Evolutionary conservation across 768 basidiomycete genomes (phyloP), one percentile per base, ranked within the genome.

Genomic region (Mrakia gelida): DNA sequence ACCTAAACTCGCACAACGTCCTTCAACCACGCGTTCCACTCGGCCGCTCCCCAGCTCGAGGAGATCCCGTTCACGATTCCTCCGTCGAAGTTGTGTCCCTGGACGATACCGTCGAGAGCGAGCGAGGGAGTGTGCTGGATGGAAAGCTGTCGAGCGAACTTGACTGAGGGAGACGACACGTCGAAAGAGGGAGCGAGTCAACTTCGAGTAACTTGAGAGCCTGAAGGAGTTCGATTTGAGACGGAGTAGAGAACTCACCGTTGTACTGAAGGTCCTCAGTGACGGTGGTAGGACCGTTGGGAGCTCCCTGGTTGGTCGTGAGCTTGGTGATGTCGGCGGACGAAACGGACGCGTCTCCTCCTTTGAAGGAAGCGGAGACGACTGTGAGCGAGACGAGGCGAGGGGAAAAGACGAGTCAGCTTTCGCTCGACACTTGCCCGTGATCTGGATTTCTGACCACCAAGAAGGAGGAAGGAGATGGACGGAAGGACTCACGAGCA

Each of bases 221-320:
- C 11, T 52, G 2, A 52, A 2, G 18, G 59, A 28, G 0, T n/a
- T 30, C 0, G 28, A 52, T 4, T 32, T n/a, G 38, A n/a, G 23
- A 41, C 34, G 5, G 21, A 59, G 0, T 7, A 54, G 43, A 8
- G 38, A 41, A 59, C 73, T 32, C 3, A 74, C 73, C 61, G 15
- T 74, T 74, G 73, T 74, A 74, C 73, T 74, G 54, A 28, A 74
- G 73, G 26, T 74, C 54, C 7, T 52, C 56, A 9, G 73, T 74
- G 18, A 62, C 54, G 7, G 32, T 61, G 4, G 54, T 38, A 6
- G 73, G 73, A 15, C 73, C 73, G 73, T 74, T 74, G 26, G 43
- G 70, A 18, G 38, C 70, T 18, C 70, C 70, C 41, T 71, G 38
- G 70, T 59, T 59, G 59, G 59, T 28, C 26, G 59, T 59, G n/a